Conservation (phyloP, 2,329 filamentous ascomycete species). For the Penicillium brasilianum region DNA sequence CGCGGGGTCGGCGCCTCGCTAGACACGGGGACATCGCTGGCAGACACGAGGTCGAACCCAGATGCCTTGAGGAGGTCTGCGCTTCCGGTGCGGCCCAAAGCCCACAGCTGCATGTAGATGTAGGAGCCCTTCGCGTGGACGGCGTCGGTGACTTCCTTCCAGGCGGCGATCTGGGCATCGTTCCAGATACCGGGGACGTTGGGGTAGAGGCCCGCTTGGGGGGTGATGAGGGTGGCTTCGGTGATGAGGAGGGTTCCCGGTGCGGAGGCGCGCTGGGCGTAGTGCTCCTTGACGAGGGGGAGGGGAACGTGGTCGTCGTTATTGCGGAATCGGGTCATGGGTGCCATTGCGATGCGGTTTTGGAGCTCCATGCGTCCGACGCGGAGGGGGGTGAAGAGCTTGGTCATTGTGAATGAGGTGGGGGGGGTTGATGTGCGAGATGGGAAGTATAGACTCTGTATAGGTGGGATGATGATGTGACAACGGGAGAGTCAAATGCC, state of each 20-base stretch:
- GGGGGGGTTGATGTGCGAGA: not conserved
- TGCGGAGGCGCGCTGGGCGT: constrained; percentile 57
- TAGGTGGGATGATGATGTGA: not conserved
- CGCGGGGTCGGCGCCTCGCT: constrained; percentile 38
- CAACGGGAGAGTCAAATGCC: not conserved
- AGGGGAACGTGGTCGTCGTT: constrained; percentile 56
- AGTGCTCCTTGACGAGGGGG: constrained; percentile 56
- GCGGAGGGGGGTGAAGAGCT: constrained; percentile 45
- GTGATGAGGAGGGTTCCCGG: constrained; percentile 64
- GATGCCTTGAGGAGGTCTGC: constrained; percentile 33
- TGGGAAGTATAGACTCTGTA: not conserved
- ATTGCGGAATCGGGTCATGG: constrained; percentile 61
- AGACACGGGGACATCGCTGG: constrained; percentile 24
- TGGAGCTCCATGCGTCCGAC: constrained; percentile 50
- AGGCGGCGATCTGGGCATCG: constrained; percentile 61
- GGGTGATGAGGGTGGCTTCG: constrained; percentile 61
- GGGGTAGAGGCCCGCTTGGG: constrained; percentile 53
- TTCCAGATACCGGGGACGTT: constrained; percentile 65
- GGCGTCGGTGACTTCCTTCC: constrained; percentile 65
- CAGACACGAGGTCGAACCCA: constrained; percentile 26
- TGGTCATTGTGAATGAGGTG: constrained; percentile 27
- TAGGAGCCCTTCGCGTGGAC: constrained; percentile 67
- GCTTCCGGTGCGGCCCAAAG: constrained; percentile 61
- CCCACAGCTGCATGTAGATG: constrained; percentile 68
- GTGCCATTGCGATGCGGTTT: constrained; percentile 60